Evolutionary conservation across 257 asterid genomes (phyloP).

Genomic region (Euphrasia confusa): DNA sequence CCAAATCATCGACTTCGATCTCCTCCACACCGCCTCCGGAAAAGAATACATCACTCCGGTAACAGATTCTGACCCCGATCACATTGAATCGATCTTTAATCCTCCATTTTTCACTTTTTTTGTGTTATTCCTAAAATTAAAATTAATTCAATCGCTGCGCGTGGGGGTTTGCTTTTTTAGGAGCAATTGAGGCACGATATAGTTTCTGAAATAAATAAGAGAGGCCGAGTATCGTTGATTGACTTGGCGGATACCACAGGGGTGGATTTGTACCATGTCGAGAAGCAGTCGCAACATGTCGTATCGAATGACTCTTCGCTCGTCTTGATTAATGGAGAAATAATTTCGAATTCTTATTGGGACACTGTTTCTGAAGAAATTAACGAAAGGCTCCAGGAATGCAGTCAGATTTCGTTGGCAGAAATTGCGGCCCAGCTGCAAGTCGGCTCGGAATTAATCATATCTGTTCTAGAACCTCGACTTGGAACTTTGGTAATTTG

Average conservation of each 20-base stretch:
- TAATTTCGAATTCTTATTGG: slow-evolving; percentile 77
- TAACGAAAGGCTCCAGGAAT: slow-evolving; percentile 90
- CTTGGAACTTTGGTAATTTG: slow-evolving; percentile 72
- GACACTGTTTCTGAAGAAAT: slow-evolving; percentile 87
- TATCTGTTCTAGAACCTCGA: slow-evolving; percentile 82
- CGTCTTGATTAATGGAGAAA: slow-evolving; percentile 85
- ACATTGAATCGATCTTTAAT: neutral
- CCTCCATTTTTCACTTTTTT: slow-evolving; percentile 9
- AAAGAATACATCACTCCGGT: slow-evolving; percentile 96
- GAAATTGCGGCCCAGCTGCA: slow-evolving; percentile 93
- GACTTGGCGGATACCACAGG: slow-evolving; percentile 76
- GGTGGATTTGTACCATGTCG: slow-evolving; percentile 86
- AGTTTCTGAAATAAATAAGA: slow-evolving; percentile 45
- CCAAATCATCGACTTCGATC: slow-evolving; percentile 86
- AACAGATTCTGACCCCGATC: slow-evolving; percentile 19
- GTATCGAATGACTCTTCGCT: slow-evolving; percentile 67
- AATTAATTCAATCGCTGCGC: slow-evolving; percentile 24
- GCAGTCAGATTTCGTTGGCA: slow-evolving; percentile 92
- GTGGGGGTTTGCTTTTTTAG: slow-evolving; percentile 36
- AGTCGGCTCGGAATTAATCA: slow-evolving; percentile 78
- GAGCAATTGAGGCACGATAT: slow-evolving; percentile 88
- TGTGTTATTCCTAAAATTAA: neutral
- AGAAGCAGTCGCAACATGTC: slow-evolving; percentile 65
- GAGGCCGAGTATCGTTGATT: slow-evolving; percentile 77
- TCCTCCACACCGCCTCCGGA: slow-evolving; percentile 87